Conservation (phyloP, 768 basidiomycete species). For the Lactifluus volemus region DNA sequence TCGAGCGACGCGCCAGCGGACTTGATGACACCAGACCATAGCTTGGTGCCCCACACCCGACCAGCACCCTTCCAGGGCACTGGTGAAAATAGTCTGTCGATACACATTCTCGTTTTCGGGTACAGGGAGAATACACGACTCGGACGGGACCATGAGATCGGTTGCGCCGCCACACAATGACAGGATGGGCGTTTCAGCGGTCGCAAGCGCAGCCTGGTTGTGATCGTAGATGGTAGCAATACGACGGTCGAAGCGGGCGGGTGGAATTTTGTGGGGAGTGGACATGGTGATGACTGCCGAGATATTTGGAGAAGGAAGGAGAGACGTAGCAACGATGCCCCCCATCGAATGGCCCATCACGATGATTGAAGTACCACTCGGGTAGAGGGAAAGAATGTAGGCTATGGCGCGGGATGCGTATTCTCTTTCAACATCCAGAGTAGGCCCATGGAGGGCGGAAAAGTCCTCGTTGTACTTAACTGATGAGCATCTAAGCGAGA, state of each 20-base stretch:
- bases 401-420: slow-evolving; percentile 65
- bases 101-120: slow-evolving; percentile 26
- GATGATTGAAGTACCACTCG: slow-evolving; percentile 51
- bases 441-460: slow-evolving; percentile 89
- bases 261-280: slow-evolving; percentile 82
- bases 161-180: slow-evolving; percentile 89
- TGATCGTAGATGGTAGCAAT: slow-evolving; percentile 65
- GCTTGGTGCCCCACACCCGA: slow-evolving; percentile 92
- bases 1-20: slow-evolving; percentile 81
- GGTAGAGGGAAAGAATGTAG: slow-evolving; percentile 76
- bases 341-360: slow-evolving; percentile 97
- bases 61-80: slow-evolving; percentile 85
- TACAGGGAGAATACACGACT: slow-evolving; percentile 62
- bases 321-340: slow-evolving; percentile 77
- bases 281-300: slow-evolving; percentile 92
- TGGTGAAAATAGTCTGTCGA: slow-evolving; percentile 69
- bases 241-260: slow-evolving; percentile 76
- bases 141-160: slow-evolving; percentile 88
- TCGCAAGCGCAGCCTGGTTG: slow-evolving; percentile 35
- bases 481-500: slow-evolving; percentile 23
- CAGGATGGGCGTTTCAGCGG: slow-evolving; percentile 53
- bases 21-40: slow-evolving; percentile 99
- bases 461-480: slow-evolving; percentile 98
- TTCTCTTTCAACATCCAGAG: slow-evolving; percentile 69
- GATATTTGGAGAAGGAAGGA: slow-evolving; percentile 59